Percentiles rank a stretch among this genome's conserved stretches.
Conservation (phyloP, 1,284 basidiomycete genomes). For the Heterobasidion parviporum region DNA sequence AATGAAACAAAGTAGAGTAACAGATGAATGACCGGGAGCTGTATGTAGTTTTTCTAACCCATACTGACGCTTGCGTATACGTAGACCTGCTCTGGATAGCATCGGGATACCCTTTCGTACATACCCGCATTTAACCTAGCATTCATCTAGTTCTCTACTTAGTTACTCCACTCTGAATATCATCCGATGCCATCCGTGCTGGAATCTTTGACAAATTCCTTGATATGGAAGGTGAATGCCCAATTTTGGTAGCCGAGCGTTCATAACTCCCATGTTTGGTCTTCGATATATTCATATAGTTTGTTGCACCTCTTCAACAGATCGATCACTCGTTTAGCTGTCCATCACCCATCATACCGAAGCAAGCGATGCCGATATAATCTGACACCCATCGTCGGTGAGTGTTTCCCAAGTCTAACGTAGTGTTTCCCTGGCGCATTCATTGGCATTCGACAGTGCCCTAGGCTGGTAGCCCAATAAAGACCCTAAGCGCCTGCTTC, state of each 20-base stretch:
- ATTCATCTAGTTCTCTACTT: neutral
- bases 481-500: constrained; percentile 26
- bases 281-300: too few relatives aligned
- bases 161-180: neutral
- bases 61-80: neutral
- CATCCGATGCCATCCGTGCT: too few relatives aligned
- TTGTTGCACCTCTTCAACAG: too few relatives aligned
- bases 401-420: neutral
- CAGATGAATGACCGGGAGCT: too few relatives aligned
- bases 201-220: too few relatives aligned
- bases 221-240: too few relatives aligned
- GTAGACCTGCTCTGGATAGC: neutral
- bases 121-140: neutral
- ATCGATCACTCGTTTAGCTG: too few relatives aligned
- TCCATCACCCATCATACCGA: too few relatives aligned
- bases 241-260: too few relatives aligned
- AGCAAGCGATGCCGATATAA: too few relatives aligned
- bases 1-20: neutral
- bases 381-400: neutral
- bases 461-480: constrained; percentile 24
- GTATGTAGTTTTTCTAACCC: neutral
- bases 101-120: neutral
- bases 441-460: too few relatives aligned
- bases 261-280: too few relatives aligned
- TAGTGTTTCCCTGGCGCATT: neutral